Base-by-base conservation (phyloP, 2,329 filamentous ascomycete genomes). In the Colletotrichum caudatum region DNA sequence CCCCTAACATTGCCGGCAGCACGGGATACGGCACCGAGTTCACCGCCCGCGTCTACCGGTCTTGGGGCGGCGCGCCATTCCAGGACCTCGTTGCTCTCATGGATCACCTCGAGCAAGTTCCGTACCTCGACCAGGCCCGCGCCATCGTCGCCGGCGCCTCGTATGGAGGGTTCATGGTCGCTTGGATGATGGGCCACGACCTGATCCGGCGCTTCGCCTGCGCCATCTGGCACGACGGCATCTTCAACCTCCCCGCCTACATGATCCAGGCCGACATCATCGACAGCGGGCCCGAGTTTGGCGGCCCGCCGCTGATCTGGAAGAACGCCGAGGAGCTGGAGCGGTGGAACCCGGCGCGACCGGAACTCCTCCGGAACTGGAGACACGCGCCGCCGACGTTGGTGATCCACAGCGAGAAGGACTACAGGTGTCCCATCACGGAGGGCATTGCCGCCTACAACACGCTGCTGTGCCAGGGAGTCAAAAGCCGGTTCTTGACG, bases 401-500 rank as follows among this genome's bases (percentile, higher is more conserved):
- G 50, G 86, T 94, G 70, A 90, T 94, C 50, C 92, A 94, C 81
- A 91, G 87, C 74, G 90, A 91, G 74, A 84, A 89, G 54, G 92
- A 94, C 78, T 93, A 91, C 75, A 85, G 92, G 8, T 79, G 76
- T 64, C 78, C 81, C 6, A 72, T 82, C 5, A 81, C 81, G 0
- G 81, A 83, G 78, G 93, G 93, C 0, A 80, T 95, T 37, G 88
- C 91, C 0, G 88, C 90, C 0, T 95, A 94, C 80, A 93, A 94
- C 73, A 88, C 91, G 1, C 82, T 95, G 35, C 92, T 94, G 81
- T 86, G 87, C 18, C 84, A 86, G 64, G 90, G 90, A 0, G 86
- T 94, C 3, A 88, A 91, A 46, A 93, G 90, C 74, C 88, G 90
- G 71, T 90, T 94, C 72, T 76, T 95, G 77, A 91, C 87, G 0